phyloP scores from a whole-genome alignment of 192 early-diverging fungal genomes.

The Gorgonomyces haynaldii region DNA sequence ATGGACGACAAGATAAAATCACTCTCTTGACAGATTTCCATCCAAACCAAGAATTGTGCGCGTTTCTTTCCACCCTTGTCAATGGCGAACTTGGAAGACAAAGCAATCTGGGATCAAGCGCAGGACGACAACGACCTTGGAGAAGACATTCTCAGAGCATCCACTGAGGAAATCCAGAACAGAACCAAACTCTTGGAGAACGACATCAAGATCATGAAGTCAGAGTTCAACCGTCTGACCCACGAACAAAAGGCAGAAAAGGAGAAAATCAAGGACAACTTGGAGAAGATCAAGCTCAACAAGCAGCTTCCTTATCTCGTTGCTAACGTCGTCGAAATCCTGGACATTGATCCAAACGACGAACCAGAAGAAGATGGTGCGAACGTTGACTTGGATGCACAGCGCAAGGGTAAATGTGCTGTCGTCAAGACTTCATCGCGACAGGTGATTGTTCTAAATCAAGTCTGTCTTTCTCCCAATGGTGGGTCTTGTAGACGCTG shows the following conservation, averaged over 20 bases:
- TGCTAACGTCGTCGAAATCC: constrained; percentile 90
- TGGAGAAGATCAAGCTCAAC: constrained; percentile 97
- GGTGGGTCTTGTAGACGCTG: constrained; percentile 87
- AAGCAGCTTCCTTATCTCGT: constrained; percentile 96
- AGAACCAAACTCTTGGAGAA: constrained; percentile 87
- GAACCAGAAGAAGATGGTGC: constrained; percentile 92
- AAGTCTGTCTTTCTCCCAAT: constrained; percentile 94
- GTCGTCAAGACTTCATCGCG: constrained; percentile 92
- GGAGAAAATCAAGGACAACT: constrained; percentile 92
- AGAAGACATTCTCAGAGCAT: constrained; percentile 59
- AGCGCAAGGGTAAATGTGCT: constrained; percentile 91
- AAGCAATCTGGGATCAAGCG: no score
- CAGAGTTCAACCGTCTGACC: constrained; percentile 73
- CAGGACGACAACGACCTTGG: no score
- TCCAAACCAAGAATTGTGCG: no score
- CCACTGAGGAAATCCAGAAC: constrained; percentile 86
- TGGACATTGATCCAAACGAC: constrained; percentile 83
- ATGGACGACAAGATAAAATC: no score
- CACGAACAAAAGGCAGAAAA: constrained; percentile 83
- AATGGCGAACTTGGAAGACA: no score
- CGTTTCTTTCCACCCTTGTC: no score
- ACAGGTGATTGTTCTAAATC: constrained; percentile 42
- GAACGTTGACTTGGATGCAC: constrained; percentile 83
- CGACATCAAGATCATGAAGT: constrained; percentile 92
- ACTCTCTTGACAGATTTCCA: no score